Evolutionary conservation across 805 yeast genomes (phyloP).

Genomic region (Hanseniaspora jakobsenii): DNA sequence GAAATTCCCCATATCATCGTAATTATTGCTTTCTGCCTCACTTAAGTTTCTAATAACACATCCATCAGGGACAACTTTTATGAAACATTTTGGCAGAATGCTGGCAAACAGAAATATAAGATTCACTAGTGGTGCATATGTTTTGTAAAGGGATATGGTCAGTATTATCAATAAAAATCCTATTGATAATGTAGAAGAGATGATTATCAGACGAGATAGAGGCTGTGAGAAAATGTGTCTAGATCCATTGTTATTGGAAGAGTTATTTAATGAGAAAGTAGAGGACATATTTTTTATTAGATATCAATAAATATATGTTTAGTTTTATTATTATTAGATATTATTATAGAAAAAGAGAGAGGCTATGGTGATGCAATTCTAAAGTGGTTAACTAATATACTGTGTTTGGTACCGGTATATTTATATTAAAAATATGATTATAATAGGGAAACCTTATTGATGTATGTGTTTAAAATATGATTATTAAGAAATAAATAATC

Average conservation of each 20-base stretch:
- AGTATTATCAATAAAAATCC: conserved; percentile 82
- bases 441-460: too few relatives aligned
- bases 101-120: conserved; percentile 55
- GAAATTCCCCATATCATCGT: conserved; percentile 64
- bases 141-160: conserved; percentile 76
- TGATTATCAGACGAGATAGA: conserved; percentile 44
- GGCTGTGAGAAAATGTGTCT: conserved; percentile 9
- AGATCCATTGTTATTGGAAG: not conserved
- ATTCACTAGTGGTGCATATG: conserved; percentile 82
- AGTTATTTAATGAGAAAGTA: conserved; percentile 3
- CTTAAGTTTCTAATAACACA: conserved; percentile 46
- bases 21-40: conserved; percentile 16
- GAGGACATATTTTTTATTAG: conserved; percentile 1
- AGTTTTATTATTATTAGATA: too few relatives aligned
- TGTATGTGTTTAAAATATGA: too few relatives aligned
- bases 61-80: conserved; percentile 41
- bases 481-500: too few relatives aligned
- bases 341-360: not conserved
- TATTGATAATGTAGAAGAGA: conserved; percentile 46
- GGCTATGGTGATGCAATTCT: too few relatives aligned
- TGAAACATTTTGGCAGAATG: conserved; percentile 57
- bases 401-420: too few relatives aligned
- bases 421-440: too few relatives aligned
- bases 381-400: too few relatives aligned
- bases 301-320: too few relatives aligned